These are phyloP conservation scores for Solanum appendiculatum DNA, from an alignment of 257 asterid species.

Conservation along the genomic window DNA sequence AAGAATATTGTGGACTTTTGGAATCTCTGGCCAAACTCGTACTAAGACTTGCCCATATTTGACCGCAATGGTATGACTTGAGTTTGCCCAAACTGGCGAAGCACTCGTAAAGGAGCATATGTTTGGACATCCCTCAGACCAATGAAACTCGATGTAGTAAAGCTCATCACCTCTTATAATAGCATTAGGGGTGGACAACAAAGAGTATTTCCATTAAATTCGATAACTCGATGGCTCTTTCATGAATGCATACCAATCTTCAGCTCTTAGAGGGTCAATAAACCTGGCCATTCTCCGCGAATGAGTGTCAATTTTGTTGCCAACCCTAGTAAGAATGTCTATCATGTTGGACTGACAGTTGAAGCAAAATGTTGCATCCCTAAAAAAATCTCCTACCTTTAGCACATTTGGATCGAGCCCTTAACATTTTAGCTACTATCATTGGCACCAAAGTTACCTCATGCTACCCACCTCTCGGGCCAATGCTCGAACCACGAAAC, in stretches of 20 bases:
- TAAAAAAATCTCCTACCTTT: not conserved
- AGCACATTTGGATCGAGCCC: not conserved
- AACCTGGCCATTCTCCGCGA: not conserved
- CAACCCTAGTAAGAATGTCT: no score
- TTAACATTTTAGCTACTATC: no score
- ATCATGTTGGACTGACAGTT: no score
- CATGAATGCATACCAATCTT: not conserved
- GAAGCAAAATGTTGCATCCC: not conserved
- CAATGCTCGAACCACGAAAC: no score
- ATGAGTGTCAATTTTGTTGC: not conserved
- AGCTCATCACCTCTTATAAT: not conserved
- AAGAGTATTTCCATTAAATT: not conserved
- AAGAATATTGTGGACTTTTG: not conserved
- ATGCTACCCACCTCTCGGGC: no score
- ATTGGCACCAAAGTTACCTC: not conserved
- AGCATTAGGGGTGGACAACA: not conserved
- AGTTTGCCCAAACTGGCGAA: not conserved
- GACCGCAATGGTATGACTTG: not conserved
- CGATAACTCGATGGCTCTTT: not conserved
- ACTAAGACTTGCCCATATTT: not conserved
- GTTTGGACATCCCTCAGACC: not conserved
- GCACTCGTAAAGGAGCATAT: not conserved
- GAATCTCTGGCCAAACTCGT: not conserved
- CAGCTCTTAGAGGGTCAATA: not conserved
- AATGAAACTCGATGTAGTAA: not conserved